These are phyloP conservation scores for Cytospora piceicola DNA, from an alignment of 2,329 filamentous ascomycete species.

Conservation along the genomic window DNA sequence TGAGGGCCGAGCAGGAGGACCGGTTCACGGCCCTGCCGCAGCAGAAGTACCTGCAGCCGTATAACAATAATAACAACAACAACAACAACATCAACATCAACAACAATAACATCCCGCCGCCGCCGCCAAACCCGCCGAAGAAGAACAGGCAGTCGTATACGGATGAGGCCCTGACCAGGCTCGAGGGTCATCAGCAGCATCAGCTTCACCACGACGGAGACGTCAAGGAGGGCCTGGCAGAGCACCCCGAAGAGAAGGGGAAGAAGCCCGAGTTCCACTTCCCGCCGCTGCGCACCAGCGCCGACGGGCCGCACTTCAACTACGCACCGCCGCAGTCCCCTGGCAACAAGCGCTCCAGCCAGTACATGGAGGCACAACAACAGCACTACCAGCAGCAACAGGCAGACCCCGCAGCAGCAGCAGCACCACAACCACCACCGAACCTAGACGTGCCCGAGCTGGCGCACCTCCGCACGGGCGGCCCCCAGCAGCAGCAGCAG, in stretches of 20 bases:
- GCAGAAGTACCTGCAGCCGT: constrained; percentile 64
- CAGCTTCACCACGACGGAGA: constrained; percentile 44
- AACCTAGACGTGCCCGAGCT: constrained; percentile 54
- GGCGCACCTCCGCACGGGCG: constrained; percentile 62
- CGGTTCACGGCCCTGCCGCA: constrained; percentile 80
- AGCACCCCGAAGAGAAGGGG: constrained; percentile 41
- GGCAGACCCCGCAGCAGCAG: constrained; percentile 20
- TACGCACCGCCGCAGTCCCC: constrained; percentile 55
- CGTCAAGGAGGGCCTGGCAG: constrained; percentile 33
- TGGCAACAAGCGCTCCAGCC: constrained; percentile 41
- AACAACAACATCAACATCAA: no score
- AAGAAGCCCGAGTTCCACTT: constrained; percentile 59
- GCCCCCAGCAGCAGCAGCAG: no score
- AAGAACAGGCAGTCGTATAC: constrained; percentile 35
- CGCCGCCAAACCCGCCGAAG: constrained; percentile 35
- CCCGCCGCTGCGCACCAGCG: constrained; percentile 53
- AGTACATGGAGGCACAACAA: constrained; percentile 34
- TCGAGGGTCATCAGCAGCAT: constrained; percentile 56
- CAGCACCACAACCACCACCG: constrained; percentile 12
- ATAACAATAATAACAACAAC: constrained; percentile 37
- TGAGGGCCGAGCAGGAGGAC: constrained; percentile 83
- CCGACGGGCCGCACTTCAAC: constrained; percentile 62
- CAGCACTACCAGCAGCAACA: constrained; percentile 30
- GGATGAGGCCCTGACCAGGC: constrained; percentile 53
- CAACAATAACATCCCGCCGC: constrained; percentile 42